Evolutionary conservation across 768 basidiomycete genomes (phyloP), one percentile per base, ranked within the genome.

Genomic region (Tephrocybe rancida): DNA sequence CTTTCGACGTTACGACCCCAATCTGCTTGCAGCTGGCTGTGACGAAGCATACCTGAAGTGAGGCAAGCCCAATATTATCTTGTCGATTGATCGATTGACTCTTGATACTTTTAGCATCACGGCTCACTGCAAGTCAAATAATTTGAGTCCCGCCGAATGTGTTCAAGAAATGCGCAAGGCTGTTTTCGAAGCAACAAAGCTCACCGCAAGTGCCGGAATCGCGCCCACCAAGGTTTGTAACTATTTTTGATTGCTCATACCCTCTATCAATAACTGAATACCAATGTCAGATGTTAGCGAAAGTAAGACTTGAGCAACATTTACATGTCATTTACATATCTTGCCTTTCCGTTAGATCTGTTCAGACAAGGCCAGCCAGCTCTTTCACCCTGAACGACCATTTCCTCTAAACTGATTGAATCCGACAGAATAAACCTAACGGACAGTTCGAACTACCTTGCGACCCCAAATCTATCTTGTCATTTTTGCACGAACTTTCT

Each of bases 21-120:
- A 81, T 54, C 88, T 94, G 85, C 70, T 68, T 35, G 74, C 82
- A 52, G 91, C 89, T 6, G 89, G 93, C 18, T 86, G 88, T 52
- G 95, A 98, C 67, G 95, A 94, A 70, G 95, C 87, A 5, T 98
- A 93, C 70, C 73, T 96, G 38, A 96, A 97, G 93, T 92, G 57
- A 54, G 83, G 73, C 16, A 11, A 37, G 22, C n/a, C 37, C 37
- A 47, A 48, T 42, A 44, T 39, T 27, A 38, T 26, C 24, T 16
- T 4, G n/a, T 39, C 16, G 48, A 29, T 16, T 19, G 48, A 3
- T 47, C 27, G 26, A 42, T 52, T 50, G 18, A 54, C 22, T 48
- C 52, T 30, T 38, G 7, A 32, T 32, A 32, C 30, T 44, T 49
- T 19, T 27, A 92, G 94, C 60, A 89, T 98, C 61, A 97, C 95